Evolutionary conservation across 345 rosid species (phyloP).

Genomic region (Murraya paniculata): DNA sequence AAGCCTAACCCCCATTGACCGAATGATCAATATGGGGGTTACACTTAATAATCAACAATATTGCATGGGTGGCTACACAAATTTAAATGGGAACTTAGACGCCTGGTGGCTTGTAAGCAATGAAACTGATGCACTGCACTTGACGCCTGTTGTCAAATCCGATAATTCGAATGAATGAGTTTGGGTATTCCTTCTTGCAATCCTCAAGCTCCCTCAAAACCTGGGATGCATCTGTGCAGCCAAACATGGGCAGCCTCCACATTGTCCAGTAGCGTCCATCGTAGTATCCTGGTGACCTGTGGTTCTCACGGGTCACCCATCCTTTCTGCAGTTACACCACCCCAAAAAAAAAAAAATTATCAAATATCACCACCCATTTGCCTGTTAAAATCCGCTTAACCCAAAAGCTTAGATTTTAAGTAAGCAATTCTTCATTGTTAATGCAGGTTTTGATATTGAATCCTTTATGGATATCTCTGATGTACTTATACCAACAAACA

Average conservation of each 20-base stretch:
- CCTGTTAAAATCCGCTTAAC: background rate
- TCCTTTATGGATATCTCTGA: too few relatives aligned
- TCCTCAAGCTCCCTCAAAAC: constrained; percentile 50
- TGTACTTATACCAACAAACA: too few relatives aligned
- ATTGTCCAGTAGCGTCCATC: constrained; percentile 55
- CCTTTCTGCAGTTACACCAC: constrained; percentile 21
- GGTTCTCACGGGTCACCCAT: constrained; percentile 30
- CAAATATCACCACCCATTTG: background rate
- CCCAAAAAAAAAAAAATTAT: background rate
- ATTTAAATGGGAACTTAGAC: background rate
- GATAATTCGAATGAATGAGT: constrained; percentile 36
- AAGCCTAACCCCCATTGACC: background rate
- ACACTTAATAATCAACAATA: background rate
- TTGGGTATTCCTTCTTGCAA: constrained; percentile 35
- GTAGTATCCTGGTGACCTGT: constrained; percentile 22
- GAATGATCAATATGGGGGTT: background rate
- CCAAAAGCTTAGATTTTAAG: background rate
- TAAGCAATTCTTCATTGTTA: too few relatives aligned
- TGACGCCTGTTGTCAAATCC: constrained; percentile 50
- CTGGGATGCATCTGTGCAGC: constrained; percentile 40
- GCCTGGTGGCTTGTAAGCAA: constrained; percentile 19
- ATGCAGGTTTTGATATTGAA: too few relatives aligned
- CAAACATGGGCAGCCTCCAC: constrained; percentile 59
- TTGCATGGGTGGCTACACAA: too few relatives aligned
- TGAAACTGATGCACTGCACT: constrained; percentile 30